Conservation (phyloP, 179 eudicot species). For the Dionaea muscipula region DNA sequence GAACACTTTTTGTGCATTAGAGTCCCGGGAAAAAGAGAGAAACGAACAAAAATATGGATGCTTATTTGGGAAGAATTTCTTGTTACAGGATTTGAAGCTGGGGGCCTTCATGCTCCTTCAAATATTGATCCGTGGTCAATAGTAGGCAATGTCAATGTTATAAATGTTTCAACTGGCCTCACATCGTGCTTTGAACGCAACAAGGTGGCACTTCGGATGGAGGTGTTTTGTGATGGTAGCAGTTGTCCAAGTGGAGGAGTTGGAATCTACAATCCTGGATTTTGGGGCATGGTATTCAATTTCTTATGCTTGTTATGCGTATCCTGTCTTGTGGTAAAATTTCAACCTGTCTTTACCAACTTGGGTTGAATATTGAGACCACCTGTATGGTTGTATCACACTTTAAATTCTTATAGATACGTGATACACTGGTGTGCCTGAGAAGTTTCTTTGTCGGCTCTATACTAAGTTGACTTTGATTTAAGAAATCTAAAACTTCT, state of each 20-base stretch:
- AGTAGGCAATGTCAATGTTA: slow-evolving; percentile 52
- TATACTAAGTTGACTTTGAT: too few relatives aligned
- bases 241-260: slow-evolving; percentile 77
- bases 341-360: too few relatives aligned
- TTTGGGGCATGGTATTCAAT: slow-evolving; percentile 81
- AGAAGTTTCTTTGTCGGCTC: too few relatives aligned
- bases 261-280: slow-evolving; percentile 85
- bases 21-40: too few relatives aligned
- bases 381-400: too few relatives aligned
- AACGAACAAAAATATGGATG: background rate
- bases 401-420: too few relatives aligned
- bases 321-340: too few relatives aligned
- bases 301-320: background rate
- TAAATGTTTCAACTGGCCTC: slow-evolving; percentile 62
- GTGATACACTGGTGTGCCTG: too few relatives aligned
- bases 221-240: slow-evolving; percentile 49
- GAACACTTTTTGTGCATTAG: too few relatives aligned
- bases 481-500: too few relatives aligned
- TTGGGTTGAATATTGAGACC: too few relatives aligned
- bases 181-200: slow-evolving; percentile 78
- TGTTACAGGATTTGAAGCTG: slow-evolving; percentile 75
- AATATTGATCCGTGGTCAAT: slow-evolving; percentile 73
- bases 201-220: slow-evolving; percentile 75
- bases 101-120: slow-evolving; percentile 62
- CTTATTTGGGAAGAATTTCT: background rate